Evolutionary conservation across 345 rosid species (phyloP).

Genomic region (Pistacia atlantica): DNA sequence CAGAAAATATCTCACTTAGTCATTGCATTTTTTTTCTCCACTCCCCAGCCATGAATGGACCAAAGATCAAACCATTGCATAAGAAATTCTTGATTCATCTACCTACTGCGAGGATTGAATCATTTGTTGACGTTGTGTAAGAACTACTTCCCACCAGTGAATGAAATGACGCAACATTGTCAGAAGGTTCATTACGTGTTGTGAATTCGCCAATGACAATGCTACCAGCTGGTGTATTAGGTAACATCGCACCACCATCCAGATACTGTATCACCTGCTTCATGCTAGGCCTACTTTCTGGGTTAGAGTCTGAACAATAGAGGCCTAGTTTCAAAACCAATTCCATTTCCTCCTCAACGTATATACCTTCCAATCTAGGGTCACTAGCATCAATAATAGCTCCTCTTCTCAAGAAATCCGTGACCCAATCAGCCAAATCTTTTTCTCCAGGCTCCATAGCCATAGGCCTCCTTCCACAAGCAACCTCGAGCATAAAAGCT

Average conservation of each 20-base stretch:
- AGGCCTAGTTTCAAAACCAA: slow-evolving; percentile 26
- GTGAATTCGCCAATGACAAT: too few species aligned
- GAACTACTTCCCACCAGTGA: too few species aligned
- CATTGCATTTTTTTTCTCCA: too few species aligned
- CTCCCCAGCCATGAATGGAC: too few species aligned
- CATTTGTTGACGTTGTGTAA: too few species aligned
- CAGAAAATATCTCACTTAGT: too few species aligned
- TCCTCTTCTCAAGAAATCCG: slow-evolving; percentile 21
- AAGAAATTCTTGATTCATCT: too few species aligned
- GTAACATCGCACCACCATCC: slow-evolving; percentile 28
- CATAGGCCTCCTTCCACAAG: slow-evolving; percentile 50
- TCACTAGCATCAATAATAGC: slow-evolving; percentile 19
- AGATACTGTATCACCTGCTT: slow-evolving; percentile 35
- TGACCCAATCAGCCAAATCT: slow-evolving; percentile 43
- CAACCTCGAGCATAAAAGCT: slow-evolving; percentile 47
- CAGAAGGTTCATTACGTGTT: background rate
- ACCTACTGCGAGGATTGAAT: too few species aligned
- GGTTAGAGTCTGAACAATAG: slow-evolving; percentile 23
- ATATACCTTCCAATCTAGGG: slow-evolving; percentile 11
- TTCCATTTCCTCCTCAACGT: slow-evolving; percentile 26
- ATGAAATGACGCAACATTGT: too few species aligned
- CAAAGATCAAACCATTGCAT: too few species aligned
- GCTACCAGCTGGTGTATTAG: background rate
- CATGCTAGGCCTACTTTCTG: slow-evolving; percentile 24
- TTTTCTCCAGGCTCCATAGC: slow-evolving; percentile 10